Conservation (phyloP, 768 basidiomycete species). For the Mycena chlorophos region DNA sequence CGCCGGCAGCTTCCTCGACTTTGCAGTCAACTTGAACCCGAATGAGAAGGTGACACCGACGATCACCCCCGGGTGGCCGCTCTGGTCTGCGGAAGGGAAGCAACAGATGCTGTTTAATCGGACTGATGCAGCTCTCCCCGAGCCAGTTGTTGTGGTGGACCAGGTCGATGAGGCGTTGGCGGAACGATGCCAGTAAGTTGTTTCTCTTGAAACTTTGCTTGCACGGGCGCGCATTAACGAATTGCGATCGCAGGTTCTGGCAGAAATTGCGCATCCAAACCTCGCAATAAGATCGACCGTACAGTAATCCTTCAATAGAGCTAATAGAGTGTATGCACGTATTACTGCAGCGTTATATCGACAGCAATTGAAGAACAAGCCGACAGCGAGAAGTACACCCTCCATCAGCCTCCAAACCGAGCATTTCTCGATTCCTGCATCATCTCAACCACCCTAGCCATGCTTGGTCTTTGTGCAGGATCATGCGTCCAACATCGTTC, state of each 20-base stretch:
- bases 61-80: background rate
- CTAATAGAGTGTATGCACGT: no score
- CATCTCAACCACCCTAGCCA: slow-evolving; percentile 18
- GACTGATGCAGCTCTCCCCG: background rate
- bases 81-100: background rate
- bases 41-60: background rate
- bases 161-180: background rate
- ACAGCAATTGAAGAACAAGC: no score
- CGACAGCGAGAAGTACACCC: no score
- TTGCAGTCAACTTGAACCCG: background rate
- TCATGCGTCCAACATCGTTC: slow-evolving; percentile 22
- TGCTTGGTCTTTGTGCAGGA: slow-evolving; percentile 15
- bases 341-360: no score
- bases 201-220: background rate
- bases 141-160: background rate
- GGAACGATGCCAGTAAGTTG: background rate
- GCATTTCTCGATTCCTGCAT: no score
- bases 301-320: no score
- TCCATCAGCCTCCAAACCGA: no score
- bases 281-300: no score
- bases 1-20: background rate
- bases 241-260: no score
- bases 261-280: no score
- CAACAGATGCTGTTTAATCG: background rate
- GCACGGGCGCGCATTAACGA: no score